Conservation (phyloP, 1,284 basidiomycete genomes). For the Stereum hirsutum region DNA sequence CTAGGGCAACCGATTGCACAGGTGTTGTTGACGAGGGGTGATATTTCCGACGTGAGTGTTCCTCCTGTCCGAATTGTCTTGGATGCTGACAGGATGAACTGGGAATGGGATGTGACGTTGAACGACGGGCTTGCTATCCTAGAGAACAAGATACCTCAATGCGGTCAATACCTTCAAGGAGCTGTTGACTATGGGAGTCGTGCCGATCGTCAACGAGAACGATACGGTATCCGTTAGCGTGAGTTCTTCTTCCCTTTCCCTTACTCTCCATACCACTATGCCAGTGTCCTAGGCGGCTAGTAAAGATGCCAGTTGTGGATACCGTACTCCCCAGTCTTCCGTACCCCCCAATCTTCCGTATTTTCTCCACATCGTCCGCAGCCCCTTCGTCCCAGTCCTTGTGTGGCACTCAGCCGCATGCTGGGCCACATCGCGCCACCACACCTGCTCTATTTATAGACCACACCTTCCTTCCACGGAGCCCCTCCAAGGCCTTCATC, state of each 20-base stretch:
- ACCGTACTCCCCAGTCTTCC: no score
- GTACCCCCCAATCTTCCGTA: no score
- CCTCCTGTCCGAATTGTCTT: background rate
- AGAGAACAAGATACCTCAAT: constrained; percentile 91
- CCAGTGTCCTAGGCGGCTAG: constrained; percentile 1
- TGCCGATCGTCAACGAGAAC: constrained; percentile 95
- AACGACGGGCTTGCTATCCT: constrained; percentile 3
- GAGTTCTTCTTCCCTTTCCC: constrained; percentile 23
- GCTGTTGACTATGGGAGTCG: constrained; percentile 81
- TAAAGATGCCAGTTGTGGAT: no score
- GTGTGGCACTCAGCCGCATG: no score
- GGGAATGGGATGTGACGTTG: constrained; percentile 1
- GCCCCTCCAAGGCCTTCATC: no score
- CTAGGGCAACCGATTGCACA: constrained; percentile 94
- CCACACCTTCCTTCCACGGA: no score
- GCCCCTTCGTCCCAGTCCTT: no score
- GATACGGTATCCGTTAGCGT: constrained; percentile 94
- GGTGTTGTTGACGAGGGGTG: constrained; percentile 87
- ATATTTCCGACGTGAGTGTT: constrained; percentile 89
- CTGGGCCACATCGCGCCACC: no score
- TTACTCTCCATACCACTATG: background rate
- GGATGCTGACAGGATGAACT: background rate
- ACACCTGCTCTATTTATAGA: no score
- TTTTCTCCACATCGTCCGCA: no score
- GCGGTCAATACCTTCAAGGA: constrained; percentile 91